These are phyloP conservation scores for Ogataea kodamae DNA, from an alignment of 805 yeast genomes.

Conservation along the genomic window DNA sequence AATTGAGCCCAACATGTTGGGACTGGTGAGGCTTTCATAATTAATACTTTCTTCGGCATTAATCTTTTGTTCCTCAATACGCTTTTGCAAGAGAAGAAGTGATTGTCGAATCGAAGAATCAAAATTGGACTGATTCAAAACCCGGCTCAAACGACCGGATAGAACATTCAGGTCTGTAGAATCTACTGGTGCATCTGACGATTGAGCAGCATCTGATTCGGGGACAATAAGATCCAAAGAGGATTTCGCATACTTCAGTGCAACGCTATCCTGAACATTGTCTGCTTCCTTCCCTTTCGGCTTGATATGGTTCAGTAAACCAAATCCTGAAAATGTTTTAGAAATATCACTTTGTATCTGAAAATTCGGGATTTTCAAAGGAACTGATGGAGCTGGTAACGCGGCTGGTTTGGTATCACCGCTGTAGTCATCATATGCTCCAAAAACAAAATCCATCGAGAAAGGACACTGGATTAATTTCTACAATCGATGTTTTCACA, in stretches of 20 bases:
- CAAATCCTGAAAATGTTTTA: constrained; percentile 35
- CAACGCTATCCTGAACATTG: constrained; percentile 21
- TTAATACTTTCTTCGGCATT: constrained; percentile 11
- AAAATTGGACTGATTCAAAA: constrained; percentile 43
- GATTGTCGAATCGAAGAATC: constrained; percentile 36
- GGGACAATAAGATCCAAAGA: constrained; percentile 38
- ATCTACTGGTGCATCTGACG: constrained; percentile 7
- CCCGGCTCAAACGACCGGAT: constrained; percentile 46
- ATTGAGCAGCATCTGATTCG: constrained; percentile 6
- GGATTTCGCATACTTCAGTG: constrained; percentile 47
- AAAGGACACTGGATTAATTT: constrained; percentile 5
- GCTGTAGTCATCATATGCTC: constrained; percentile 21
- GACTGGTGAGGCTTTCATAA: constrained; percentile 39
- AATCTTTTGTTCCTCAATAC: constrained; percentile 26
- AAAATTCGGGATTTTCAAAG: constrained; percentile 36
- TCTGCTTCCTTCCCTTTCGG: constrained; percentile 13
- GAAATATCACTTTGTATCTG: constrained; percentile 36
- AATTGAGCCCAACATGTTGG: constrained; percentile 54
- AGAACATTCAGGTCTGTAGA: constrained; percentile 24
- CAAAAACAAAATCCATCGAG: constrained; percentile 32
- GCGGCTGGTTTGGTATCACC: constrained; percentile 10
- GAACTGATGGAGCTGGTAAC: constrained; percentile 38
- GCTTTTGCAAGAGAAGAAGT: constrained; percentile 25
- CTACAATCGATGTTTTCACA: neutral
- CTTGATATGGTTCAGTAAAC: constrained; percentile 29